A percentile compares a stretch with the other conserved stretches of the same genome.
Conservation (phyloP, 2,329 filamentous ascomycete species). For the Fusarium mexicanum region DNA sequence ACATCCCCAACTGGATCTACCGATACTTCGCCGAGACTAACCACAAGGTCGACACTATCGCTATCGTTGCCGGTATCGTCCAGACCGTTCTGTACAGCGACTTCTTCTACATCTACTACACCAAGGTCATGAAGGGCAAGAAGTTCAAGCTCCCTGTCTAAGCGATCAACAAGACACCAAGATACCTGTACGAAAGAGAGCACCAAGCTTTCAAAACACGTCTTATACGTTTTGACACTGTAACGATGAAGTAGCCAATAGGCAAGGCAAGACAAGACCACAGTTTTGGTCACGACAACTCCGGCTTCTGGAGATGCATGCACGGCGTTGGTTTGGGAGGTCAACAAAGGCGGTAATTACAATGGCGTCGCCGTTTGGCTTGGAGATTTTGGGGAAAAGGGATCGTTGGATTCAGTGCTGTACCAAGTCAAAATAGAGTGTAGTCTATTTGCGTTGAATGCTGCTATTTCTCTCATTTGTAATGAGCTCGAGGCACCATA, state of each 20-base stretch:
- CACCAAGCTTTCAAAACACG: constrained; percentile 10
- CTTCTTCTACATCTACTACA: constrained; percentile 99
- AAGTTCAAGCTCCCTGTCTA: constrained; percentile 88
- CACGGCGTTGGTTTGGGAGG: constrained; percentile 45
- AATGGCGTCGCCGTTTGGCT: constrained; percentile 44
- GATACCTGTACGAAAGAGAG: constrained; percentile 24
- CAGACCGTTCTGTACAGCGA: constrained; percentile 97
- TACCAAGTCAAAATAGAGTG: constrained; percentile 39
- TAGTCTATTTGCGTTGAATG: constrained; percentile 20
- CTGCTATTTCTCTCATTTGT: constrained; percentile 5
- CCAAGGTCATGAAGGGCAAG: constrained; percentile 89
- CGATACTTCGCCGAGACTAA: constrained; percentile 79
- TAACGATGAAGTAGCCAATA: constrained; percentile 31
- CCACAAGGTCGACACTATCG: constrained; percentile 83
- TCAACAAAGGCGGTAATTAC: constrained; percentile 41
- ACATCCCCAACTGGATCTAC: constrained; percentile 99
- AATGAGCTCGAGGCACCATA: neutral
- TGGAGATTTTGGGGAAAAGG: constrained; percentile 31
- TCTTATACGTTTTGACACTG: constrained; percentile 7
- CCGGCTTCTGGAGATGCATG: constrained; percentile 44
- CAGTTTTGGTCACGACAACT: constrained; percentile 35
- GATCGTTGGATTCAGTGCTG: constrained; percentile 31
- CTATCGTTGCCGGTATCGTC: constrained; percentile 86
- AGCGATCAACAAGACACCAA: constrained; percentile 33
- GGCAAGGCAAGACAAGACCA: constrained; percentile 26